phyloP scores from a whole-genome alignment of 2,329 filamentous ascomycete genomes.

The Aspergillus nomiae region DNA sequence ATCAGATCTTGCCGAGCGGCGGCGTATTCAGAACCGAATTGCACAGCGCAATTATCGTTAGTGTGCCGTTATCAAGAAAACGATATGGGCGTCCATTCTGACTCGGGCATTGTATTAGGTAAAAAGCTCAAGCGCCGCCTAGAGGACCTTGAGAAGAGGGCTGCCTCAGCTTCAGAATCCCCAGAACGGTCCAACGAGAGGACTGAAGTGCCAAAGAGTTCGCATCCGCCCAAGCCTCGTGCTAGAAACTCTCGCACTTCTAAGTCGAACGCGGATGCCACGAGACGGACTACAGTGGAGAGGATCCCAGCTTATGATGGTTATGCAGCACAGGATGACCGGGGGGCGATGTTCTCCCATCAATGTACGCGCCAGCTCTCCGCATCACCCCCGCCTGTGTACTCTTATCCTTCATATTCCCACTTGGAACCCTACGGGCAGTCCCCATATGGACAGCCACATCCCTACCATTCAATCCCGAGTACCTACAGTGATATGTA shows the following conservation, averaged over 20 bases:
- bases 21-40: conserved; percentile 95
- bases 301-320: conserved; percentile 38
- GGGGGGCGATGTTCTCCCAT: conserved; percentile 56
- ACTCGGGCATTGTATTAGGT: conserved; percentile 40
- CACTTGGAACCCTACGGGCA: conserved; percentile 47
- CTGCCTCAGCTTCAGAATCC: conserved; percentile 62
- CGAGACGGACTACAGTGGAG: conserved; percentile 27
- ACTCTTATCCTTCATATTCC: conserved; percentile 55
- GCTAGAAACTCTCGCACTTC: conserved; percentile 25
- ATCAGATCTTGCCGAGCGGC: conserved; percentile 89
- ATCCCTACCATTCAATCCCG: conserved; percentile 37
- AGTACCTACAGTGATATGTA: conserved; percentile 34
- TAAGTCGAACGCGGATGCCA: conserved; percentile 30
- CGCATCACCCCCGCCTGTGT: conserved; percentile 58
- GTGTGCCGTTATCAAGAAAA: conserved; percentile 36
- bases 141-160: conserved; percentile 65
- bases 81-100: background rate
- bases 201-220: conserved; percentile 42
- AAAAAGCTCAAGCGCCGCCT: conserved; percentile 70
- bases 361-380: conserved; percentile 62
- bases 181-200: conserved; percentile 61
- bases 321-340: conserved; percentile 47
- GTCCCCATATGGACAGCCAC: conserved; percentile 35
- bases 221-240: conserved; percentile 27
- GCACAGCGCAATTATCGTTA: conserved; percentile 95